Conservation (phyloP, 371 early-diverging fungal species). For the Mortierella sp. region DNA sequence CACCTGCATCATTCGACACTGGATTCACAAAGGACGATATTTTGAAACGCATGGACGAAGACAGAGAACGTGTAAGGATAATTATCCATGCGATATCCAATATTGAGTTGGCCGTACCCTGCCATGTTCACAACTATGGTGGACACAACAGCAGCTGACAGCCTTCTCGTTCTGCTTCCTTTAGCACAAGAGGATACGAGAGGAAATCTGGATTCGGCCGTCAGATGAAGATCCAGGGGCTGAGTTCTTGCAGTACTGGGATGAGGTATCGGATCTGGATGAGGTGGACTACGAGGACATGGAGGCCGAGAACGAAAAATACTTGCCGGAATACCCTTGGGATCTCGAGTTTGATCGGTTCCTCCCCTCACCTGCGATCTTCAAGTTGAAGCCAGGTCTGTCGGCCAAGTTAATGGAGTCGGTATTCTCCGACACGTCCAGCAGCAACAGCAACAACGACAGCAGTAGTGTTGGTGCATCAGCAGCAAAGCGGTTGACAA, state of each 20-base stretch:
- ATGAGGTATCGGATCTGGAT: conserved; percentile 70
- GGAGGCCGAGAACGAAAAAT: conserved; percentile 69
- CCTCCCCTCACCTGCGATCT: conserved; percentile 42
- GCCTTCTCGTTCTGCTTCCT: not conserved
- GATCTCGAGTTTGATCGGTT: conserved; percentile 45
- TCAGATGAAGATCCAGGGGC: conserved; percentile 68
- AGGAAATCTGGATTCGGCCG: conserved; percentile 83
- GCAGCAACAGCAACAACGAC: not conserved
- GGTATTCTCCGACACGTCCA: not conserved
- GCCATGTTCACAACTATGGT: not conserved
- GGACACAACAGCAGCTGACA: not conserved
- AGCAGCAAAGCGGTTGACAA: conserved; percentile 29
- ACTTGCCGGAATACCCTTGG: conserved; percentile 70
- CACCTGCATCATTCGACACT: conserved; percentile 46
- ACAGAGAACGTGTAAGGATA: conserved; percentile 72
- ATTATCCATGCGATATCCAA: not conserved
- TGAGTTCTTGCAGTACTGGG: conserved; percentile 77
- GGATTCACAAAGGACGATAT: conserved; percentile 75
- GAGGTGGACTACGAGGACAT: conserved; percentile 75
- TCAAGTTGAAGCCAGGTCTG: conserved; percentile 22
- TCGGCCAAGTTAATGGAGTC: conserved; percentile 1
- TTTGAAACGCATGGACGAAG: conserved; percentile 83
- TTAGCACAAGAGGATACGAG: conserved; percentile 78
- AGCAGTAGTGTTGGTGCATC: not conserved
- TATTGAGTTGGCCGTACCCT: no score